A percentile compares a stretch with the other conserved stretches of the same genome.
Evolutionary conservation across 1,139 yeast genomes (phyloP).

Genomic region (Diutina mesorugosa): DNA sequence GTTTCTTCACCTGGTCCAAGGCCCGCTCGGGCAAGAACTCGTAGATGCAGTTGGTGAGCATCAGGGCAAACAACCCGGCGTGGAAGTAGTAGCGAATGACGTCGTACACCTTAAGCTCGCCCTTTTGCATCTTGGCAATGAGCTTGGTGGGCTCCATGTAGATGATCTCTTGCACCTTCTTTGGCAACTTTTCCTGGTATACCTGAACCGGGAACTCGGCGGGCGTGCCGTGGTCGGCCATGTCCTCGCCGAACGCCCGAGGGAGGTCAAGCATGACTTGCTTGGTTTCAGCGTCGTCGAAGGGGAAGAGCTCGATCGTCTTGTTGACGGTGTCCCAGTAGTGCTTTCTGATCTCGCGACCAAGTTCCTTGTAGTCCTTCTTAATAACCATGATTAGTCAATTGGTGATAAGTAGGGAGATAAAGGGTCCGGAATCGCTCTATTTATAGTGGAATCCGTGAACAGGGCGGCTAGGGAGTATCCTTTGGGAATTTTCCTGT

Average conservation of each 20-base stretch:
- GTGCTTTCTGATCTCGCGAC: not conserved
- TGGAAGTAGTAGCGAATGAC: conserved; percentile 47
- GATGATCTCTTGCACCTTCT: conserved; percentile 24
- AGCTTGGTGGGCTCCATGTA: conserved; percentile 34
- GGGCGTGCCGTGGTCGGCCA: conserved; percentile 13
- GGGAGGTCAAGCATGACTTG: conserved; percentile 9
- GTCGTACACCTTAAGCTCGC: conserved; percentile 27
- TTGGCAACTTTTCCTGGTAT: conserved; percentile 27
- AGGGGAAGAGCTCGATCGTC: conserved; percentile 12
- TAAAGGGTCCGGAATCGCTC: not conserved
- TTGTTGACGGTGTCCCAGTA: conserved; percentile 2
- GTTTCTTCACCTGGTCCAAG: conserved; percentile 35
- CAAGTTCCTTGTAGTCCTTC: not conserved
- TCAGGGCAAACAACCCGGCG: conserved; percentile 32
- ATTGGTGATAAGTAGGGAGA: not conserved
- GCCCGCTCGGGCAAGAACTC: conserved; percentile 48
- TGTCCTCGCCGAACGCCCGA: conserved; percentile 10
- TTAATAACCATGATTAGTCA: not conserved
- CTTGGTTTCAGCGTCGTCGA: conserved; percentile 8
- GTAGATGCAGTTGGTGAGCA: conserved; percentile 45
- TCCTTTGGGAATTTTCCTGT: no score
- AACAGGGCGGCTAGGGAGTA: no score
- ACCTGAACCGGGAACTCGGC: conserved; percentile 14
- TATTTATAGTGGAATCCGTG: not conserved
- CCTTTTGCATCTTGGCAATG: conserved; percentile 20